Evolutionary conservation across 2,329 filamentous ascomycete species (phyloP), one percentile per base, ranked within the genome.

Genomic region (Botryotinia convoluta): DNA sequence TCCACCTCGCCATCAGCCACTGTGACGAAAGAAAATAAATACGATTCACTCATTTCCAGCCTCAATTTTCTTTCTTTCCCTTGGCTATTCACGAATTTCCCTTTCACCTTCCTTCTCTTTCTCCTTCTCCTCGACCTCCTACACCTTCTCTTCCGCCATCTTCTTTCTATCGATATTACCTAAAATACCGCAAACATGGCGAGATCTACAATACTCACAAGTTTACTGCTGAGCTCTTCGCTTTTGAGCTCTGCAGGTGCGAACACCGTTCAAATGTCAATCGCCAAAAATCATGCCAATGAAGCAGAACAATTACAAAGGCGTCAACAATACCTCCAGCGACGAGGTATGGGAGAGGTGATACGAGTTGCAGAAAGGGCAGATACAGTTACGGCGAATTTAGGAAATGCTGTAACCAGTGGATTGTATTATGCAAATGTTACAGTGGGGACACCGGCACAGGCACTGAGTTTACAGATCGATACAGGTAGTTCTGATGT

Each of bases 401-500:
- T 80, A 0, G 74, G 67, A 32, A 90, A 90, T 81, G 88, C 88
- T 75, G 78, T 88, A 74, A 85, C 84, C 0, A 85, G 84, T 63
- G 87, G 86, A 48, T 85, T 86, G 22, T 81, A 81, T 64, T 77
- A 75, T 72, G 85, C 86, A 59, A 84, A 88, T 69, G 84, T 91
- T 60, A 82, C 82, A n/a, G 81, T 91, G 60, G 89, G 89, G 68
- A 89, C 88, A 0, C 89, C 89, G 0, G 82, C 83, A 0, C 89
- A 91, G 80, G 80, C 81, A 4, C 80, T 90, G 68, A 83, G 81
- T 71, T 83, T 91, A 77, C 83, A 88, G 71, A 84, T 91, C 75
- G 89, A 91, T 80, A 91, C 89, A 3, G 89, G 89, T 42, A 90
- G 87, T 79, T 89, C 87, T 76, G 89, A 91, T 78, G 86, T 88